Evolutionary conservation across 1,139 yeast species (phyloP), one percentile per base, ranked within the genome.

Genomic region (Eremothecium coryli): DNA sequence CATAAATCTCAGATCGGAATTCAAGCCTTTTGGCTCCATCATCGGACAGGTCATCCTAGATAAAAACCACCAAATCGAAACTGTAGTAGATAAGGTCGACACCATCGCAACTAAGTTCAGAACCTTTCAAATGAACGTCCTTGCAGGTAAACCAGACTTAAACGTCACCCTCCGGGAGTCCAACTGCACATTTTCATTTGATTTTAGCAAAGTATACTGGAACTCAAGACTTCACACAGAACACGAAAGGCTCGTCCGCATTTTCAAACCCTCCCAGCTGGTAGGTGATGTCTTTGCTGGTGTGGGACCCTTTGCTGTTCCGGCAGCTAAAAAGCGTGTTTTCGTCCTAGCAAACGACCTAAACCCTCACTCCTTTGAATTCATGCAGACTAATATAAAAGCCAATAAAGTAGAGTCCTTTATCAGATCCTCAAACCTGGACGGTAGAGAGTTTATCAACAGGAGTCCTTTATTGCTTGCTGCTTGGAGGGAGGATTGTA

Each of bases 221-320:
- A 93, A 93, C 59, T 85, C 97, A 10, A 71, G 98, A 46, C 66
- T 93, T 36, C 93, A 86, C 48, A 82, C 95, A 0, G 99, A 93
- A 52, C 99, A 93, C 58, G 93, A 78, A 35, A 66, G 97, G 39
- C 61, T 93, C 32, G 78, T 90, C 8, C 53, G 61, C 2, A 51
- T 61, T 23, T 88, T 93, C 53, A 52, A 70, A 41, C 65, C 70
- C 2, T 70, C 76, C 8, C 82, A 80, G 40, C 82, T 84, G 2
- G 84, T 93, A 0, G 85, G 86, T 45, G 99, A 93, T 63, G 97
- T 86, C 0, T 84, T 93, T 72, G 98, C 96, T 0, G 99, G 99
- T 23, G 98, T 93, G 2, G 99, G 99, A 0, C 99, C 99, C 2
- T 93, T 93, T 64, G 93, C 94, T 1, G 75, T 90, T 1, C 99